Evolutionary conservation across 176 grass and related monocot species (phyloP).

Genomic region (Oryza meridionalis): DNA sequence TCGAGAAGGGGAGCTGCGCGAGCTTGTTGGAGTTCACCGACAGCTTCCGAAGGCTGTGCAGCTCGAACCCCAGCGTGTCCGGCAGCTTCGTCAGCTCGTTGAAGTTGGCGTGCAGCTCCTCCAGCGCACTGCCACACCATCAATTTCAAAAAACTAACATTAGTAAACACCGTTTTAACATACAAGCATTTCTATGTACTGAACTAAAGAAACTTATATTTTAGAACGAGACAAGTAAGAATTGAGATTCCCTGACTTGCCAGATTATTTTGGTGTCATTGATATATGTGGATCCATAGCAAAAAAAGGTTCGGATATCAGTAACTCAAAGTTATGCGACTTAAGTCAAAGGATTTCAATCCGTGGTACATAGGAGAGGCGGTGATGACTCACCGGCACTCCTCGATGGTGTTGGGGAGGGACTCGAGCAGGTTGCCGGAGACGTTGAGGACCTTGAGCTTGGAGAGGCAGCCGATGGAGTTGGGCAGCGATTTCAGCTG

Average conservation of each 20-base stretch:
- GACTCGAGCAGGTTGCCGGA: conserved; percentile 87
- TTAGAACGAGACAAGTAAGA: too few species aligned
- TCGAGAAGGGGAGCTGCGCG: conserved; percentile 67
- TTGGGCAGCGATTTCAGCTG: conserved; percentile 89
- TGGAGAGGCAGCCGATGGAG: conserved; percentile 97
- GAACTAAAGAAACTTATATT: too few species aligned
- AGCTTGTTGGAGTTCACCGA: conserved; percentile 95
- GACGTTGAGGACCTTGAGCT: conserved; percentile 88
- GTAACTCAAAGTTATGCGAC: too few species aligned
- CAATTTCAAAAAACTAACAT: neutral
- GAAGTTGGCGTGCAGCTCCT: conserved; percentile 95
- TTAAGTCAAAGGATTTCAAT: too few species aligned
- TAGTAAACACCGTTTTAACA: too few species aligned
- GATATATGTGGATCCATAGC: too few species aligned
- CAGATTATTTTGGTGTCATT: too few species aligned
- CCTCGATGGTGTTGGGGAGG: conserved; percentile 81
- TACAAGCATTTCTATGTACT: too few species aligned
- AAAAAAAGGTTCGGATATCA: too few species aligned
- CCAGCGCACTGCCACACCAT: conserved; percentile 54
- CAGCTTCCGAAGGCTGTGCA: conserved; percentile 68
- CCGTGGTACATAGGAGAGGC: too few species aligned
- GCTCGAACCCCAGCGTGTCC: conserved; percentile 94
- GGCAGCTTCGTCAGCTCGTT: conserved; percentile 84
- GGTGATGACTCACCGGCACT: conserved; percentile 64
- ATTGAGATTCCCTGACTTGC: too few species aligned